These are phyloP conservation scores for Zygoascus bituminiphila DNA, from an alignment of 805 yeast genomes.

Conservation along the genomic window DNA sequence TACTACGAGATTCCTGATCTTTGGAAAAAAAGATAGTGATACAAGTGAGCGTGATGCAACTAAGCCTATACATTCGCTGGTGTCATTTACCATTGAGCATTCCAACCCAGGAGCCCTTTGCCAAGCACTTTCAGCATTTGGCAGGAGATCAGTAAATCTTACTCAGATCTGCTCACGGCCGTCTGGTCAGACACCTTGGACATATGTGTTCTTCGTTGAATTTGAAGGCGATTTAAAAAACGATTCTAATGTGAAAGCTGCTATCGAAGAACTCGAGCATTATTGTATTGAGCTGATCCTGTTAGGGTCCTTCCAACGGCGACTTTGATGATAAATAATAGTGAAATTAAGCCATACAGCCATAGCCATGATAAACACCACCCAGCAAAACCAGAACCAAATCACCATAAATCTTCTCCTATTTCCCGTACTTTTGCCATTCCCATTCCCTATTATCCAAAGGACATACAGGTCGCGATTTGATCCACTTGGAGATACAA, in stretches of 20 bases:
- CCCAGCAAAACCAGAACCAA: slow-evolving; percentile 1
- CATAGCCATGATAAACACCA: slow-evolving; percentile 1
- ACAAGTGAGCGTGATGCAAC: neutral
- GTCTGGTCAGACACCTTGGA: slow-evolving; percentile 57
- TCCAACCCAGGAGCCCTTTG: slow-evolving; percentile 65
- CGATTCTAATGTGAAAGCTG: slow-evolving; percentile 15
- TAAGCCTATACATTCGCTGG: slow-evolving; percentile 32
- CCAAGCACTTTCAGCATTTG: slow-evolving; percentile 51
- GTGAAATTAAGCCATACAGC: no score
- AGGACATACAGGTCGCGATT: slow-evolving; percentile 94
- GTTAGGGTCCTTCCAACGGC: slow-evolving; percentile 45
- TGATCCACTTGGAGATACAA: slow-evolving; percentile 92
- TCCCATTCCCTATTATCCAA: slow-evolving; percentile 90
- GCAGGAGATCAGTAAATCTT: slow-evolving; percentile 50
- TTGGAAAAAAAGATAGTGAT: slow-evolving; percentile 32
- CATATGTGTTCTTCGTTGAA: slow-evolving; percentile 75
- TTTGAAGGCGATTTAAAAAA: slow-evolving; percentile 35
- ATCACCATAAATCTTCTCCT: slow-evolving; percentile 12
- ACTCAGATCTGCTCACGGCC: slow-evolving; percentile 75
- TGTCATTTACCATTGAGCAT: slow-evolving; percentile 56
- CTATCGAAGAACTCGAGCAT: slow-evolving; percentile 36
- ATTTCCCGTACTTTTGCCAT: slow-evolving; percentile 64
- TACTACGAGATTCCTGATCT: slow-evolving; percentile 76
- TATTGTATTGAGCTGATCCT: slow-evolving; percentile 44
- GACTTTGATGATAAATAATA: neutral